These are phyloP conservation scores for Leucocoprinus sp. DNA, from an alignment of 768 basidiomycete species.

Conservation along the genomic window DNA sequence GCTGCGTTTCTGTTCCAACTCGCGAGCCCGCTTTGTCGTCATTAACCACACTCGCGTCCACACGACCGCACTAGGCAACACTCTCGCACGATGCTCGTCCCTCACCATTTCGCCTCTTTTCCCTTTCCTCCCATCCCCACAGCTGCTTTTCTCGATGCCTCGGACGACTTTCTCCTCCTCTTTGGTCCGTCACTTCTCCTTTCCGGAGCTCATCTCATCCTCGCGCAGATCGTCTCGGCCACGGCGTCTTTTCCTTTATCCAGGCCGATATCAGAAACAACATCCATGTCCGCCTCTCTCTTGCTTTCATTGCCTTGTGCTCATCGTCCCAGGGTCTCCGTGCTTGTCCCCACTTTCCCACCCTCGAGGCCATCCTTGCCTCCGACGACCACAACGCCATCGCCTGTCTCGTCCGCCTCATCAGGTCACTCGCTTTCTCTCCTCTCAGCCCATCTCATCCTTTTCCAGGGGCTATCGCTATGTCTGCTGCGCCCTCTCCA, in stretches of 20 bases:
- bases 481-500: slow-evolving; percentile 58
- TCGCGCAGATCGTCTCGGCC: slow-evolving; percentile 54
- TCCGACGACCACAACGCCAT: slow-evolving; percentile 39
- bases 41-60: not conserved
- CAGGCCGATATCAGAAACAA: slow-evolving; percentile 65
- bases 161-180: slow-evolving; percentile 73
- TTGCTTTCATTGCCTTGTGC: slow-evolving; percentile 8
- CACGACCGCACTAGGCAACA: not conserved
- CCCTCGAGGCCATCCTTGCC: slow-evolving; percentile 53
- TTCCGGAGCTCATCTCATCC: too few relatives aligned
- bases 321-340: slow-evolving; percentile 51
- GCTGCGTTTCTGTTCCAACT: slow-evolving; percentile 68
- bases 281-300: slow-evolving; percentile 37
- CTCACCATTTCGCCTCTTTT: too few relatives aligned
- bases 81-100: not conserved
- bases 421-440: slow-evolving; percentile 50
- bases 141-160: slow-evolving; percentile 71
- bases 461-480: slow-evolving; percentile 63
- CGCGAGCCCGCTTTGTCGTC: slow-evolving; percentile 36
- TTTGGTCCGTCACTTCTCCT: slow-evolving; percentile 52
- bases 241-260: slow-evolving; percentile 64
- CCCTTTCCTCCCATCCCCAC: too few relatives aligned
- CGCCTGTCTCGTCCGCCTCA: slow-evolving; percentile 55
- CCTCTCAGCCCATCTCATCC: too few relatives aligned
- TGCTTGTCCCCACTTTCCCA: slow-evolving; percentile 31